Evolutionary conservation across 768 basidiomycete genomes (phyloP).

Genomic region (Termitomyces titanicus): DNA sequence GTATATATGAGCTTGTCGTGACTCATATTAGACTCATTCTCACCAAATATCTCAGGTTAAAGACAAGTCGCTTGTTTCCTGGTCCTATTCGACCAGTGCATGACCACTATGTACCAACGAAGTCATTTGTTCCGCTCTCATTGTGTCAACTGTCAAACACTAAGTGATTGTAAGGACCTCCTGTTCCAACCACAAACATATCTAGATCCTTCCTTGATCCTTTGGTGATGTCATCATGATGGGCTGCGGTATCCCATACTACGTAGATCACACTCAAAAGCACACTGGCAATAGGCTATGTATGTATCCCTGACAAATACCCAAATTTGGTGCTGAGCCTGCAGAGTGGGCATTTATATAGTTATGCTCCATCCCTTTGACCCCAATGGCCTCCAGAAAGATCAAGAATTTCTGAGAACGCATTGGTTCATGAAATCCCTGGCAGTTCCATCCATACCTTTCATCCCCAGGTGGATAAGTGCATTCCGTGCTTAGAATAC

Average conservation of each 20-base stretch:
- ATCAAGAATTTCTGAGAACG: conserved; percentile 37
- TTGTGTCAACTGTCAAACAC: conserved; percentile 38
- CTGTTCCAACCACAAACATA: neutral
- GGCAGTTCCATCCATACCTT: no score
- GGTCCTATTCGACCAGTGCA: conserved; percentile 40
- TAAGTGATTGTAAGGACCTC: neutral
- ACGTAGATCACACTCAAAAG: conserved; percentile 36
- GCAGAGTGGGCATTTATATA: conserved; percentile 35
- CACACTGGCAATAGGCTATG: no score
- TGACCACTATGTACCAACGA: conserved; percentile 41
- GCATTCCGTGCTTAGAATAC: no score
- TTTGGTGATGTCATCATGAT: conserved; percentile 29
- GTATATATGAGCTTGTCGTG: conserved; percentile 34
- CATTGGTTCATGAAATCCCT: conserved; percentile 12
- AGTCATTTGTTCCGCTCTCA: conserved; percentile 32
- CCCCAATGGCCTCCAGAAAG: conserved; percentile 14
- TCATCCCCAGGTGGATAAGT: no score
- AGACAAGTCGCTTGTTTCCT: conserved; percentile 29
- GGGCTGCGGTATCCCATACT: conserved; percentile 38
- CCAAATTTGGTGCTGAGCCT: conserved; percentile 29
- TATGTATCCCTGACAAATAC: conserved; percentile 20
- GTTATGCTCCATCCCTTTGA: conserved; percentile 36
- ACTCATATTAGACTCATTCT: no score
- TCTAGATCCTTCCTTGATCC: conserved; percentile 34
- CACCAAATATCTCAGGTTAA: neutral